Percentiles rank a stretch among this genome's conserved stretches.
Evolutionary conservation across 1,284 basidiomycete genomes (phyloP).

Genomic region (Cutaneotrichosporon dermatis): DNA sequence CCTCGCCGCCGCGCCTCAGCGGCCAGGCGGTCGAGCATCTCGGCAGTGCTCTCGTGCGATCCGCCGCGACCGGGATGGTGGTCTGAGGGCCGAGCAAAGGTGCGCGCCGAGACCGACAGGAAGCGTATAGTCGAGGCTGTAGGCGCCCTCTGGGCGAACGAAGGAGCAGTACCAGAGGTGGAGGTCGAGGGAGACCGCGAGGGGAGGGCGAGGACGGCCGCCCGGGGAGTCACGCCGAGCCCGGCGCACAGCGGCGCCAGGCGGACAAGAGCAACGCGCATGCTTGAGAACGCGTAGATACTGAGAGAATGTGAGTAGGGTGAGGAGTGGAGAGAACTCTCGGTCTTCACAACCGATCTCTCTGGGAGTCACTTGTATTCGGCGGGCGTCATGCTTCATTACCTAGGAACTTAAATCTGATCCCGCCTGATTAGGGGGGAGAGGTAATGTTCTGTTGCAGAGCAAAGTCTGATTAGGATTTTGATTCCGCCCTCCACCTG

Average conservation of each 20-base stretch:
- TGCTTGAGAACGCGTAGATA: background rate
- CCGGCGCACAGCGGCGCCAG: slow-evolving; percentile 1
- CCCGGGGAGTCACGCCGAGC: background rate
- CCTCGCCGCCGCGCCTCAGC: slow-evolving; percentile 18
- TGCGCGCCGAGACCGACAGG: background rate
- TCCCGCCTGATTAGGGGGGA: too few relatives aligned
- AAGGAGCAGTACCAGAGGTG: background rate
- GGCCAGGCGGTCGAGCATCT: slow-evolving; percentile 29
- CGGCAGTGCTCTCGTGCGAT: slow-evolving; percentile 18
- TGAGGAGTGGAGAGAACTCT: background rate
- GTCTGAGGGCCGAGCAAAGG: background rate
- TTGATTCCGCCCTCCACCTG: background rate
- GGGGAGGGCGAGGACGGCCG: background rate
- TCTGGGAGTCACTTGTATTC: too few relatives aligned
- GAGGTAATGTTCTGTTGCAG: too few relatives aligned
- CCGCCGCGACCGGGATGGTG: slow-evolving; percentile 2
- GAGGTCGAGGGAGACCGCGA: background rate
- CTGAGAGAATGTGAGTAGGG: background rate
- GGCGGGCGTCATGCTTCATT: too few relatives aligned
- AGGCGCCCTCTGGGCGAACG: too few relatives aligned
- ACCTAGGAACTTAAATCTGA: too few relatives aligned
- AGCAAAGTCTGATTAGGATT: too few relatives aligned
- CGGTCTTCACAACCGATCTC: too few relatives aligned
- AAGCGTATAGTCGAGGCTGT: background rate
- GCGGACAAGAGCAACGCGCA: background rate